Evolutionary conservation across 441 rosid genomes (phyloP).

Genomic region (Oxalis stricta): DNA sequence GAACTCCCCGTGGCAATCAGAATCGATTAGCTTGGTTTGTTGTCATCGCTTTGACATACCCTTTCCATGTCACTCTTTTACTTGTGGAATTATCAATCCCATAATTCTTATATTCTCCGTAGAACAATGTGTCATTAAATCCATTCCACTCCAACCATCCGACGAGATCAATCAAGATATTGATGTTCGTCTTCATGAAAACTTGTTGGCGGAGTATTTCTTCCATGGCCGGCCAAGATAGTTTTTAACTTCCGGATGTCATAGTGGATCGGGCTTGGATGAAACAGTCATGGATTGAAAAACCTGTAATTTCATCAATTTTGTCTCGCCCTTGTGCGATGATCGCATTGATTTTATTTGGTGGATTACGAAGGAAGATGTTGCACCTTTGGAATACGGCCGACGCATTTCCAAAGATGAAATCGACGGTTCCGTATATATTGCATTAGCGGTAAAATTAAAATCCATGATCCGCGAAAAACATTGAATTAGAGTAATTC

Average conservation of each 20-base stretch:
- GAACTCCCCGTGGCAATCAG: neutral
- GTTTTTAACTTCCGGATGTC: too few species aligned
- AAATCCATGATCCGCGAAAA: too few species aligned
- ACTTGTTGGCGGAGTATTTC: conserved; percentile 8
- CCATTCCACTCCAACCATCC: conserved; percentile 8
- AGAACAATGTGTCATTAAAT: neutral
- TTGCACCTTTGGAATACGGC: conserved; percentile 8
- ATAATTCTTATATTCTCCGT: conserved; percentile 3
- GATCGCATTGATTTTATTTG: neutral
- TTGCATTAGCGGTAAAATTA: conserved; percentile 2
- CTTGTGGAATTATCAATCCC: conserved; percentile 3
- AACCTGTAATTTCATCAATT: neutral
- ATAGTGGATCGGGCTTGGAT: too few species aligned
- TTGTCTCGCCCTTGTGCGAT: conserved; percentile 3
- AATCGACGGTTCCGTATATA: conserved; percentile 4
- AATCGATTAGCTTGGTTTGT: conserved; percentile 1
- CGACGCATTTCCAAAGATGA: conserved; percentile 5
- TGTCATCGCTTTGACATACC: neutral
- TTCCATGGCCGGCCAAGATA: conserved; percentile 13
- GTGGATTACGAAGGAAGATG: neutral
- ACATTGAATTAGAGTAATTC: too few species aligned
- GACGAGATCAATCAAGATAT: neutral
- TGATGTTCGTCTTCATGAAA: conserved; percentile 8
- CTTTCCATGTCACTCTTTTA: conserved; percentile 2
- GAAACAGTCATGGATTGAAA: conserved; percentile 10